Evolutionary conservation across 192 early-diverging fungal genomes (phyloP), one percentile per base, ranked within the genome.

Genomic region (Coemansia guatemalensis): DNA sequence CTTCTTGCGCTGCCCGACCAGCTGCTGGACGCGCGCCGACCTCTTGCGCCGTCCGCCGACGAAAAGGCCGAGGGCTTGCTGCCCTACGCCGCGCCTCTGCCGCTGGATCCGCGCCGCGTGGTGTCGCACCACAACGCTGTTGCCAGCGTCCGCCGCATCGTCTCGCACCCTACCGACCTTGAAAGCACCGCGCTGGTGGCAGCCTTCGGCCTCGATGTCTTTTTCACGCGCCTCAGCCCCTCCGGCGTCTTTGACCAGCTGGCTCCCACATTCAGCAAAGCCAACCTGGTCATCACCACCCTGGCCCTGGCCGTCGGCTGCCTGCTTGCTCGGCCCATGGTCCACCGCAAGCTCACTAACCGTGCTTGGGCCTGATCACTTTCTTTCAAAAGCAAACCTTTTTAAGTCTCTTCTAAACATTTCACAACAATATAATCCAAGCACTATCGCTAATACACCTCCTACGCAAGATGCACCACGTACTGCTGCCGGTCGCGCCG

Each of bases 141-240:
- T 23, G 73, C 79, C 5, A 88, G 90, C 2, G 85, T 94, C 62
- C 60, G 68, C 12, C 68, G 72, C 21, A 93, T 99, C 56, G 65
- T 73, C 25, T 88, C 92, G 8, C 68, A 88, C 14, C 90, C 95
- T 1, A 87, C 96, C 20, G 71, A 87, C 44, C 74, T 99, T 26
- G 97, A 99, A 80, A 97, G 95, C 21, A 99, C 97, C 7, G 88
- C 95, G 14, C 78, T 99, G 32, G 91, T 96, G 8, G 75, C 89
- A 18, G 87, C 90, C 0, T 97, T 88, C 70, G 97, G 97, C 17
- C 82, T 94, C 47, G 97, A 99, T 66, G 57, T 96, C 54, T 99
- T 95, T 84, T 89, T 91, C 59, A 90, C 88, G 5, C 87, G 89
- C 41, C 81, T 87, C 26, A 88, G 86, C 49, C 96, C 97, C 21